Evolutionary conservation across 169 alveolate species (phyloP), one percentile per base, ranked within the genome.

Genomic region (Plasmodium cynomolgi): DNA sequence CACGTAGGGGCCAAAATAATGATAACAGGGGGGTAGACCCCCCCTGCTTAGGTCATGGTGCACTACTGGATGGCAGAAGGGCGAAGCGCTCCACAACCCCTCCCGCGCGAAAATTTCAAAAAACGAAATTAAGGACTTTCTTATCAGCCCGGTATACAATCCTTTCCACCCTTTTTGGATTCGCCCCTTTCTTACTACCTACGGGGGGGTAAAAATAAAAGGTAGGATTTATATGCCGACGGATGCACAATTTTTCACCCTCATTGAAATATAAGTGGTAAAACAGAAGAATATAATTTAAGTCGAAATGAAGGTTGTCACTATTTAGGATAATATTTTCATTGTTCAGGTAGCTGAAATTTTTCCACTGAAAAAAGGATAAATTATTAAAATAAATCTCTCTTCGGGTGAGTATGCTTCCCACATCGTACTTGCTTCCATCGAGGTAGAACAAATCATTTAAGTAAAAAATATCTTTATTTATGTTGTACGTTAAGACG

Each of bases 111-210:
- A 54, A 15, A 23, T 15, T 44, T 90, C 71, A 90, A 23, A 80
- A 80, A 39, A 90, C 94, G 73, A 90, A 90, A 80, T 90, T 90
- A 62, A 90, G 77, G 47, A 90, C 26, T 39, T 90, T 90, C 56
- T 81, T 80, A 31, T 90, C 94, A 80, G 90, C 17, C 31, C 34
- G 72, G 73, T 90, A 80, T n/a, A 90, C 84, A 80, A 90, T n/a
- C 29, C 75, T 90, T 80, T 79, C 73, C 33, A 90, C 72, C 26
- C 62, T 68, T 80, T 80, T 90, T 5, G 44, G 33, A 90, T 81
- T 90, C 31, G 29, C 34, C 13, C 54, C 50, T 2, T 85, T 80
- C 50, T 68, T 79, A 23, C 33, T 1, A 8, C 73, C 4, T 68
- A 37, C 1, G 34, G 54, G 26, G 29, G 47, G 73, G 82, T 33